Conservation (phyloP, 2,329 filamentous ascomycete species). For the Xylariaceae sp. region DNA sequence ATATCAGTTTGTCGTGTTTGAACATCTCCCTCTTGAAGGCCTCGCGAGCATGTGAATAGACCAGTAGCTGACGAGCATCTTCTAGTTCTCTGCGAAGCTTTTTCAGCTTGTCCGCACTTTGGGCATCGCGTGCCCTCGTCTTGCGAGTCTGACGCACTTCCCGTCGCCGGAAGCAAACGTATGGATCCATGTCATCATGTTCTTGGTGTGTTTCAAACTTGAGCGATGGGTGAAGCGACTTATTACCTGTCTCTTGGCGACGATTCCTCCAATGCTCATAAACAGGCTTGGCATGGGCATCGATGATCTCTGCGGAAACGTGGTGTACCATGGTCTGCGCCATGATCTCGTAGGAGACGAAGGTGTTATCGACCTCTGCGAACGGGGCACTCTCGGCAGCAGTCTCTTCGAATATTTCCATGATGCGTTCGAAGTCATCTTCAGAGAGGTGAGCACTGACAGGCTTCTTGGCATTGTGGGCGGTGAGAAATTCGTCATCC, state of each 20-base stretch:
- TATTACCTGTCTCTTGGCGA: slow-evolving; percentile 65
- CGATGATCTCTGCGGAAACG: slow-evolving; percentile 46
- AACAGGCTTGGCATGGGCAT: slow-evolving; percentile 66
- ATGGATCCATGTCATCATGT: slow-evolving; percentile 92
- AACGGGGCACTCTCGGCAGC: slow-evolving; percentile 81
- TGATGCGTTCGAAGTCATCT: slow-evolving; percentile 88
- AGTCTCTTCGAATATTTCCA: slow-evolving; percentile 92
- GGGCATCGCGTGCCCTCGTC: slow-evolving; percentile 88
- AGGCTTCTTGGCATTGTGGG: slow-evolving; percentile 75
- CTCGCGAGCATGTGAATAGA: slow-evolving; percentile 77
- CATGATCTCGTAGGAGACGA: slow-evolving; percentile 75
- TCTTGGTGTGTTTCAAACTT: slow-evolving; percentile 95
- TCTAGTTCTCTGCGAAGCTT: slow-evolving; percentile 88
- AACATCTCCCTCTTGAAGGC: slow-evolving; percentile 74
- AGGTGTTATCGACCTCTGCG: slow-evolving; percentile 83
- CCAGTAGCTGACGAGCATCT: slow-evolving; percentile 77
- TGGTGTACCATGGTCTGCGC: slow-evolving; percentile 62
- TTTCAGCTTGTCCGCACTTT: slow-evolving; percentile 92
- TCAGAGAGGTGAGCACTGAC: slow-evolving; percentile 69
- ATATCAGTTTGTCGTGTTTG: slow-evolving; percentile 71
- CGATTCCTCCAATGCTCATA: slow-evolving; percentile 87
- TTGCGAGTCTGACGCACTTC: slow-evolving; percentile 94
- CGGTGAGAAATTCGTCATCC: slow-evolving; percentile 80
- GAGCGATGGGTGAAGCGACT: slow-evolving; percentile 70
- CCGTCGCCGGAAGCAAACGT: slow-evolving; percentile 94